Evolutionary conservation across 2,329 filamentous ascomycete species (phyloP).

Genomic region (Fusarium musae): DNA sequence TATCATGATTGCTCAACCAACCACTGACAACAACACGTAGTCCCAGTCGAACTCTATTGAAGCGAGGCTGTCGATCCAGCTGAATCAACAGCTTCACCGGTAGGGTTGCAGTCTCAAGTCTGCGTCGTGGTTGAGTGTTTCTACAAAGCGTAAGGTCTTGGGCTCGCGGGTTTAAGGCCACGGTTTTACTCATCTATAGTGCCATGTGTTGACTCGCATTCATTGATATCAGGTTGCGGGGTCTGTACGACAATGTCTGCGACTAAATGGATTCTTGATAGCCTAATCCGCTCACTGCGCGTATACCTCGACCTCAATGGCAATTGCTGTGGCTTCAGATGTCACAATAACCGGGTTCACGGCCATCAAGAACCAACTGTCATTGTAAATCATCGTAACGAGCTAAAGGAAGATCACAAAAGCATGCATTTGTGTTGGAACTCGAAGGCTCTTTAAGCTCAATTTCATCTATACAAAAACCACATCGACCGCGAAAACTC

Average conservation of each 20-base stretch:
- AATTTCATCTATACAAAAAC: neutral
- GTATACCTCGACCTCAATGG: neutral
- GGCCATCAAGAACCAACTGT: neutral
- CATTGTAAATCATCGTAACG: neutral
- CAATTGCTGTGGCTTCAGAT: neutral
- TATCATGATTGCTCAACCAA: neutral
- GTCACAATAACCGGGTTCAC: slow-evolving; percentile 10
- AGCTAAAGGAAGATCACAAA: neutral
- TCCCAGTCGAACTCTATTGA: neutral
- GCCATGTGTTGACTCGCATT: neutral
- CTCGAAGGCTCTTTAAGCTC: neutral
- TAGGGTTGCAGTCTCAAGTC: neutral
- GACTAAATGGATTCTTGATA: neutral
- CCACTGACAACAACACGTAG: neutral
- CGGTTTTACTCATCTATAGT: neutral
- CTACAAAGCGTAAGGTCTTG: neutral
- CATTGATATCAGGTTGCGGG: neutral
- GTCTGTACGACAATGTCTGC: neutral
- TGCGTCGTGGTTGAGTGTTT: neutral
- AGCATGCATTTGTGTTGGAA: neutral
- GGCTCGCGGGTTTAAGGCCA: neutral
- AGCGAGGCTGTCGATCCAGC: neutral
- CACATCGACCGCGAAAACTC: neutral
- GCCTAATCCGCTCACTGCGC: neutral
- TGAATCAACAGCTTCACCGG: neutral